A percentile compares a stretch with the other conserved stretches of the same genome.
Conservation (phyloP, 352 stramenopile species). For the Phytophthora sojae region DNA sequence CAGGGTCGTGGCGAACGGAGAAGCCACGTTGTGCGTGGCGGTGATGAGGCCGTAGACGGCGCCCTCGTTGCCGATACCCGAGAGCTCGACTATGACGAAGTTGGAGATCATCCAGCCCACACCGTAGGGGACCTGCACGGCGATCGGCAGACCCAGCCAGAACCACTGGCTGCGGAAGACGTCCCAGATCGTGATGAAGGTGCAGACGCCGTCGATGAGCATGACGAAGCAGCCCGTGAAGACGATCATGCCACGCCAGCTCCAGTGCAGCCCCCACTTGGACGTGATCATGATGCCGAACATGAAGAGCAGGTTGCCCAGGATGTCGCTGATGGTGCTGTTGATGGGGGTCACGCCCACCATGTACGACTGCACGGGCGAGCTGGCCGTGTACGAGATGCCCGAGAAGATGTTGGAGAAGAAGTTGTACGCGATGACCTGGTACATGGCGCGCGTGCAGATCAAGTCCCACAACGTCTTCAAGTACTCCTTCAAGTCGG, state of each 20-base stretch:
- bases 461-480: slow-evolving; percentile 40
- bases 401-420: slow-evolving; percentile 49
- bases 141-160: slow-evolving; percentile 42
- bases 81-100: slow-evolving; percentile 52
- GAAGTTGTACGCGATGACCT: slow-evolving; percentile 41
- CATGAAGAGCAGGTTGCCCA: slow-evolving; percentile 43
- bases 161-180: slow-evolving; percentile 48
- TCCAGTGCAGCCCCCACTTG: slow-evolving; percentile 42
- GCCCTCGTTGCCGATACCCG: slow-evolving; percentile 49
- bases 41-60: slow-evolving; percentile 53
- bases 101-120: slow-evolving; percentile 50
- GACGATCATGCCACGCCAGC: slow-evolving; percentile 46
- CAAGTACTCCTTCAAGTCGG: slow-evolving; percentile 50
- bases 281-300: slow-evolving; percentile 43
- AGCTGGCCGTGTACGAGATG: slow-evolving; percentile 44
- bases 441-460: slow-evolving; percentile 36
- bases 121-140: slow-evolving; percentile 47
- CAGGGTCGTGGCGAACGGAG: slow-evolving; percentile 39
- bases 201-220: slow-evolving; percentile 35
- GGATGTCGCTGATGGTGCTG: slow-evolving; percentile 40
- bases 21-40: slow-evolving; percentile 43
- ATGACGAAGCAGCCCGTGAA: slow-evolving; percentile 38
- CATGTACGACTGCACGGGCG: slow-evolving; percentile 45
- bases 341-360: slow-evolving; percentile 46
- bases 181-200: slow-evolving; percentile 43